These are phyloP conservation scores for Lanzia echinophila DNA, from an alignment of 2,329 filamentous ascomycete species.

Conservation along the genomic window DNA sequence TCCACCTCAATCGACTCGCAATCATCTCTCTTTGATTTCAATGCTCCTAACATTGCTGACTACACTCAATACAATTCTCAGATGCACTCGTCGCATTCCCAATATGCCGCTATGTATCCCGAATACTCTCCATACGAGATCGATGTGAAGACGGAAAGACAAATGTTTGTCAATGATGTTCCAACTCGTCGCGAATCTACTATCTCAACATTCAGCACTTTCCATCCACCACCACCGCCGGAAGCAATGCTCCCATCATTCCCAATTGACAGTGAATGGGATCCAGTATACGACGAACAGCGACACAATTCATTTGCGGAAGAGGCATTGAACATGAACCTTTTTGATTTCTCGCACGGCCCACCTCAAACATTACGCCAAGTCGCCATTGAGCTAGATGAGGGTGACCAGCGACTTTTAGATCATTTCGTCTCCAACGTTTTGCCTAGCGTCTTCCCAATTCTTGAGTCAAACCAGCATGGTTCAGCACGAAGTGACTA, in stretches of 20 bases:
- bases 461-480: slow-evolving; percentile 83
- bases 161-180: slow-evolving; percentile 89
- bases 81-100: slow-evolving; percentile 47
- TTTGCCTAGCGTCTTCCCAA: slow-evolving; percentile 82
- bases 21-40: slow-evolving; percentile 68
- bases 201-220: slow-evolving; percentile 90
- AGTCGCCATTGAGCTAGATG: slow-evolving; percentile 74
- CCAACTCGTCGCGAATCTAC: slow-evolving; percentile 80
- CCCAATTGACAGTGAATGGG: slow-evolving; percentile 63
- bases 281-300: slow-evolving; percentile 58
- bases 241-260: slow-evolving; percentile 60
- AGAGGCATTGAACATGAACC: slow-evolving; percentile 65
- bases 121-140: slow-evolving; percentile 81
- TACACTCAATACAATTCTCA: slow-evolving; percentile 57
- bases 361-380: slow-evolving; percentile 57
- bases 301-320: slow-evolving; percentile 56
- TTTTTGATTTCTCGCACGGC: slow-evolving; percentile 74
- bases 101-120: slow-evolving; percentile 39
- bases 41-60: slow-evolving; percentile 47
- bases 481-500: slow-evolving; percentile 75
- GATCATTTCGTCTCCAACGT: slow-evolving; percentile 90
- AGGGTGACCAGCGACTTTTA: slow-evolving; percentile 77
- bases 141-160: slow-evolving; percentile 90
- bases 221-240: slow-evolving; percentile 67
- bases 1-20: slow-evolving; percentile 77